A percentile compares a stretch with the other conserved stretches of the same genome.
Conservation (phyloP, 176 grass and related monocot species). For the Musa beccarii region DNA sequence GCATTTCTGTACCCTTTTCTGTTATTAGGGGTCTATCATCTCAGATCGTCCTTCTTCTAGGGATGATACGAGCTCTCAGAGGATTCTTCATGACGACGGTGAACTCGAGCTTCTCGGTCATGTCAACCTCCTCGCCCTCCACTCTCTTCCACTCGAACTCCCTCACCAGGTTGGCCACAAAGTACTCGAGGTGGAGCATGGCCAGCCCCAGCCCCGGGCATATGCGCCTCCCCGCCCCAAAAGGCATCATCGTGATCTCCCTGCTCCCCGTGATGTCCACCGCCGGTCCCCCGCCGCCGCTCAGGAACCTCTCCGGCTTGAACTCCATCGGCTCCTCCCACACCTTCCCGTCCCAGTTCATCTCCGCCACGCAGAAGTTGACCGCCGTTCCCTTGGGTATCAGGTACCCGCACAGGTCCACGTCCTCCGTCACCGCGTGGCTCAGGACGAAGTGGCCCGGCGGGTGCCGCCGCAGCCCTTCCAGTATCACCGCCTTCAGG, state of each 20-base stretch:
- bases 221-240: conserved; percentile 35
- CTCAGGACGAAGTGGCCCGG: conserved; percentile 41
- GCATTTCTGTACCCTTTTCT: too few relatives aligned
- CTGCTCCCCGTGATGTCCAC: too few relatives aligned
- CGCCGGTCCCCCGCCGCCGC: conserved; percentile 41
- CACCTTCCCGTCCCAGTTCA: conserved; percentile 27
- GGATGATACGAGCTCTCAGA: conserved; percentile 32
- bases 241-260: conserved; percentile 8
- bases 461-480: conserved; percentile 40
- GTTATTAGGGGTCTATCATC: too few relatives aligned
- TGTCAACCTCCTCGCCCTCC: conserved; percentile 40
- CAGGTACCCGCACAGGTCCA: conserved; percentile 36
- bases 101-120: conserved; percentile 50
- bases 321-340: too few relatives aligned
- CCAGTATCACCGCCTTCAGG: conserved; percentile 42
- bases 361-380: conserved; percentile 38
- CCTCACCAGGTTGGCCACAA: too few relatives aligned
- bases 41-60: not conserved
- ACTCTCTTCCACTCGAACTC: conserved; percentile 22
- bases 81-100: conserved; percentile 53
- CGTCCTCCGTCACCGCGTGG: conserved; percentile 36
- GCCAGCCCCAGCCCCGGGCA: conserved; percentile 47
- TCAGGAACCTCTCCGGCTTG: conserved; percentile 26
- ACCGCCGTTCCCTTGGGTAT: conserved; percentile 30
- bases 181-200: conserved; percentile 47